These are phyloP conservation scores for Prunus mume DNA, from an alignment of 306 rosid genomes.

Conservation along the genomic window DNA sequence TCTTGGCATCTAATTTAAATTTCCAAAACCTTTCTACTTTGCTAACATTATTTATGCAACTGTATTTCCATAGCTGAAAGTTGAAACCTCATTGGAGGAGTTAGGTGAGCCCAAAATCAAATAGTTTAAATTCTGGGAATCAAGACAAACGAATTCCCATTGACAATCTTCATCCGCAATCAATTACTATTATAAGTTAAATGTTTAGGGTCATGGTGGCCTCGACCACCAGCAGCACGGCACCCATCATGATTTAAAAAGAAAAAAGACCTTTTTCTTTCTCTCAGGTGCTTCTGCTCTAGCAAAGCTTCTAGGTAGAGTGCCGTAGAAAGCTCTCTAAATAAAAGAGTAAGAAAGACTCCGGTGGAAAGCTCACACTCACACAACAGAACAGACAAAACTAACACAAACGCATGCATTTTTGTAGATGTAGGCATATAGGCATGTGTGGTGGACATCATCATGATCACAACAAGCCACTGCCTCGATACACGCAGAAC, in stretches of 20 bases:
- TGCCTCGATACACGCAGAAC: neutral
- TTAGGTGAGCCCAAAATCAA: slow-evolving; percentile 1
- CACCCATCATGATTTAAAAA: neutral
- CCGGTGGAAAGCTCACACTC: slow-evolving; percentile 1
- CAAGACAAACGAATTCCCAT: neutral
- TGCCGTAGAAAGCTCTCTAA: neutral
- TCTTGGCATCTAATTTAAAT: neutral
- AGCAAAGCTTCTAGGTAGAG: neutral
- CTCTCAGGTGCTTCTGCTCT: slow-evolving; percentile 6
- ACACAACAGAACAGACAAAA: neutral
- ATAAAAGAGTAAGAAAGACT: neutral
- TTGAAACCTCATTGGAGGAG: neutral
- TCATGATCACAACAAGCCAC: slow-evolving; percentile 1
- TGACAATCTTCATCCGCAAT: neutral
- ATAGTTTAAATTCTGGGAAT: neutral
- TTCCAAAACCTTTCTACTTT: neutral
- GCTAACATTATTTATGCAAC: neutral
- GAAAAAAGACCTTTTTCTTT: neutral
- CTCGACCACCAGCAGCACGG: neutral
- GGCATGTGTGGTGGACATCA: slow-evolving; percentile 4
- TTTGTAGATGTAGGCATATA: neutral
- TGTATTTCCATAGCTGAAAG: neutral
- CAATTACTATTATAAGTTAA: neutral
- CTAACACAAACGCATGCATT: slow-evolving; percentile 10
- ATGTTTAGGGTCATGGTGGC: neutral